Percentiles rank a stretch among this genome's conserved stretches.
Evolutionary conservation across 2,329 filamentous ascomycete genomes (phyloP).

Genomic region (Alternaria sp.): DNA sequence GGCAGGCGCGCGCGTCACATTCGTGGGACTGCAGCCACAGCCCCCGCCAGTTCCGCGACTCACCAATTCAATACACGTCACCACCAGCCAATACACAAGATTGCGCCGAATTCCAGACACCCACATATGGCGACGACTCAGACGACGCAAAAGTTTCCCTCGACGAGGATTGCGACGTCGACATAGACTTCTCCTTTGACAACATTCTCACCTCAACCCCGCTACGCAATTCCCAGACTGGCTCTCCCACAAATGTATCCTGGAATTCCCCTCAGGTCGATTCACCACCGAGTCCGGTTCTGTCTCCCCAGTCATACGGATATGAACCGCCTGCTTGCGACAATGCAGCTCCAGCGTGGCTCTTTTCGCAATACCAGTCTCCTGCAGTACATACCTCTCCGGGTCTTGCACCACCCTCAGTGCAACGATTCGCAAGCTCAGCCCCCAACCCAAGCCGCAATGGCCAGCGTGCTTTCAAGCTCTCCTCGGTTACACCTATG

Average conservation of each 20-base stretch:
- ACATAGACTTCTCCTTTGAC: conserved; percentile 30
- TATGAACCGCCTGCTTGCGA: background rate
- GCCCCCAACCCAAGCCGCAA: background rate
- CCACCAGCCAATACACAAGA: background rate
- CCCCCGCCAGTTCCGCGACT: background rate
- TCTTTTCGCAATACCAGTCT: background rate
- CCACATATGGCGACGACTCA: background rate
- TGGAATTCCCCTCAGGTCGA: conserved; percentile 16
- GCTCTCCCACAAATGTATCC: conserved; percentile 13
- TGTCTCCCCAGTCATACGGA: background rate
- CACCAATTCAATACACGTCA: conserved; percentile 5
- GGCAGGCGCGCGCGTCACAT: background rate
- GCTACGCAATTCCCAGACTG: conserved; percentile 19
- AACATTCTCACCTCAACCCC: conserved; percentile 27
- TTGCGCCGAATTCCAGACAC: background rate
- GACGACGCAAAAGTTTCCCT: background rate
- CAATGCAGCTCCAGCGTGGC: conserved; percentile 4
- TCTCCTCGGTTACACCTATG: conserved; percentile 18
- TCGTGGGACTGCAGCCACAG: background rate
- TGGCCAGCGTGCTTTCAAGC: background rate
- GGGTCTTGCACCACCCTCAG: background rate
- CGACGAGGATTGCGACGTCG: conserved; percentile 9
- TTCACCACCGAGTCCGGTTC: background rate
- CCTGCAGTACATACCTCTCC: background rate
- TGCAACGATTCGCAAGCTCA: background rate